phyloP scores from a whole-genome alignment of 257 asterid genomes.

The Verbascum thapsus region DNA sequence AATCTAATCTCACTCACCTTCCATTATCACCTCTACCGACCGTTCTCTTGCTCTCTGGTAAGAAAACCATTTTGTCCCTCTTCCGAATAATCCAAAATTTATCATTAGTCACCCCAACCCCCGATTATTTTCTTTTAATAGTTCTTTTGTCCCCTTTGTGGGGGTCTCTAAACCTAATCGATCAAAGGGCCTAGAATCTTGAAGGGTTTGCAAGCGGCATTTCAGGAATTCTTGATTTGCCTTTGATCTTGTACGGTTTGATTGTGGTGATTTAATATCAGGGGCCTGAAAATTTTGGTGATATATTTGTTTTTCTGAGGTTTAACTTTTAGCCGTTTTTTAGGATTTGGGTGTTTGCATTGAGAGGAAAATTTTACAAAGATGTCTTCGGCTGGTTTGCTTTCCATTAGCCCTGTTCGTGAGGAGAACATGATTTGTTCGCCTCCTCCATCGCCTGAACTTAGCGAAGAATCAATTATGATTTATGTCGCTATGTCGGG shows the following conservation, averaged over 20 bases:
- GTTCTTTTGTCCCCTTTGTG: not conserved
- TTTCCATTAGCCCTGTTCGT: constrained; percentile 53
- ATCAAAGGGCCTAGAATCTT: constrained; percentile 41
- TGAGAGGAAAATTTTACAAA: constrained; percentile 24
- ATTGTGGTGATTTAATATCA: constrained; percentile 32
- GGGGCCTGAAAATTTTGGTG: constrained; percentile 32
- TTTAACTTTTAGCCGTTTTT: constrained; percentile 33
- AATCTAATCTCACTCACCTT: constrained; percentile 5
- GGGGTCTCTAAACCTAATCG: constrained; percentile 11
- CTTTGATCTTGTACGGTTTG: constrained; percentile 7
- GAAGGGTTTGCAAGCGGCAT: constrained; percentile 46
- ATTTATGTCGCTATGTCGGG: constrained; percentile 65
- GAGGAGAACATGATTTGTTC: constrained; percentile 48
- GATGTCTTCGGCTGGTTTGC: constrained; percentile 82
- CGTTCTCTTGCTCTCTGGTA: constrained; percentile 39
- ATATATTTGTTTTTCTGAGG: constrained; percentile 33
- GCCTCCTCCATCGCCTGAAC: constrained; percentile 46
- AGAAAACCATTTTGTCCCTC: constrained; percentile 18
- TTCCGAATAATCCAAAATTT: too few relatives aligned
- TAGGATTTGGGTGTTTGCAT: constrained; percentile 37
- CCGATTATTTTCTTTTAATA: too few relatives aligned
- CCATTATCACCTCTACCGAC: constrained; percentile 22
- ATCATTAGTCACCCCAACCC: too few relatives aligned
- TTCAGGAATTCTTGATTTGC: constrained; percentile 28
- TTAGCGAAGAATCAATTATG: constrained; percentile 56